Percentiles rank a stretch among this genome's conserved stretches.
Evolutionary conservation across 257 asterid species (phyloP).

Genomic region (Scutellaria barbata): DNA sequence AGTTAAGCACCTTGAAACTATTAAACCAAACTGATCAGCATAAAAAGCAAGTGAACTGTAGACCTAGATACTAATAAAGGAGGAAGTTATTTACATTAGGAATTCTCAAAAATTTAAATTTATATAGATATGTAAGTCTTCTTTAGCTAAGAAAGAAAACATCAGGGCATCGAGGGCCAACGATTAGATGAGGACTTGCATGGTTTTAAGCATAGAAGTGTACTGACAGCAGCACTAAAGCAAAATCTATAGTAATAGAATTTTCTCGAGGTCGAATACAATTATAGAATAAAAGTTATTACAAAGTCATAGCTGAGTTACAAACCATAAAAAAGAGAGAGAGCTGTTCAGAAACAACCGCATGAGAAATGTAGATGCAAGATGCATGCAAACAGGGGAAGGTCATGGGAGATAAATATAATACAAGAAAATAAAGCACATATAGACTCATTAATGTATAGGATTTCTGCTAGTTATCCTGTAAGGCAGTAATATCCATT

Average conservation of each 20-base stretch:
- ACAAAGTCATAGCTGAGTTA: background rate
- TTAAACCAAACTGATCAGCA: background rate
- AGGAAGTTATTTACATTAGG: conserved; percentile 3
- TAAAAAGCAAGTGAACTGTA: background rate
- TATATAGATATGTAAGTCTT: background rate
- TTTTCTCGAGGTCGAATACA: background rate
- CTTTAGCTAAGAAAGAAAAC: background rate
- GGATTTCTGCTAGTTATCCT: background rate
- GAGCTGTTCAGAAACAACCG: background rate
- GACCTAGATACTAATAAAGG: background rate
- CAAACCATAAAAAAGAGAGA: background rate
- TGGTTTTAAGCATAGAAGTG: conserved; percentile 1
- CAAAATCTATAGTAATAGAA: background rate
- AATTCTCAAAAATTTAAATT: conserved; percentile 1
- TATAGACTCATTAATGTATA: conserved; percentile 1
- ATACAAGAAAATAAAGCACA: background rate
- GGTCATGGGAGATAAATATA: background rate
- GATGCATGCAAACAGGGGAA: background rate
- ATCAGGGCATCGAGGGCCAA: background rate
- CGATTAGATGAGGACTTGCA: conserved; percentile 2
- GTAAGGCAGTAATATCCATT: background rate
- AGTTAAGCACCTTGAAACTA: background rate
- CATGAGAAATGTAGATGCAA: background rate
- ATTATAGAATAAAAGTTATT: background rate
- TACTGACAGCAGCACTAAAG: background rate